Conservation (phyloP, 129 eudicot genomes). For the carrot (Daucus carota) region DH1_v3.0 NC_030381.2:47328501-47329000, state of each 20-base stretch:
- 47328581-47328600: no score
- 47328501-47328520: no score
- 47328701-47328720: neutral
- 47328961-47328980: neutral
- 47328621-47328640: no score
- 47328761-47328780: neutral
- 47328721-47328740: no score
- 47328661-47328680: neutral
- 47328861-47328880: conserved; percentile 5
- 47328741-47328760: no score
- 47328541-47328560: no score
- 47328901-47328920: neutral
- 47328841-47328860: neutral
- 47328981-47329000: neutral
- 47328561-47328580: no score
- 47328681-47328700: neutral
- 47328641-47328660: neutral
- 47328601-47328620: no score
- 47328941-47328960: neutral
- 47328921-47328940: neutral
- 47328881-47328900: neutral
- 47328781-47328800: neutral
- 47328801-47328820: no score
- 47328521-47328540: no score
- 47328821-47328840: neutral